Evolutionary conservation across 2,329 filamentous ascomycete species (phyloP).

Genomic region (Atkinsonella texensis): DNA sequence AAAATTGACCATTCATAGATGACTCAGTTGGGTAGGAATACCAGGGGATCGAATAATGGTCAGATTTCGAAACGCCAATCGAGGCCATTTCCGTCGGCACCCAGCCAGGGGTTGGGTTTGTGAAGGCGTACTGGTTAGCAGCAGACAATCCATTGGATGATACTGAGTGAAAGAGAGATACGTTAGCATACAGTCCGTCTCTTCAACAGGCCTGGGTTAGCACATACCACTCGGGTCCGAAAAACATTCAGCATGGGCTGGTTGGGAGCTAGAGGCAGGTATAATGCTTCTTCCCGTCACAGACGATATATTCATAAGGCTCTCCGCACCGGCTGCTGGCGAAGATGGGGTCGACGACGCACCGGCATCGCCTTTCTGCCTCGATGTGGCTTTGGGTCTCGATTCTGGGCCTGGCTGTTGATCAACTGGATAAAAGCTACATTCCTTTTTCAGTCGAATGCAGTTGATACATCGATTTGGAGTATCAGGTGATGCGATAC

Average conservation of each 20-base stretch:
- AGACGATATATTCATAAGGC: slow-evolving; percentile 27
- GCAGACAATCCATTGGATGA: slow-evolving; percentile 20
- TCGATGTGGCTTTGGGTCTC: slow-evolving; percentile 29
- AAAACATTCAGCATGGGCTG: slow-evolving; percentile 24
- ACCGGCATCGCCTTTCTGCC: slow-evolving; percentile 26
- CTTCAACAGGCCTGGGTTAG: not conserved
- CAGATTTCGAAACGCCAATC: slow-evolving; percentile 27
- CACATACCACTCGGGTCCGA: slow-evolving; percentile 33
- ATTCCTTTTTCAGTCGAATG: slow-evolving; percentile 88
- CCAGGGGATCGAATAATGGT: slow-evolving; percentile 35
- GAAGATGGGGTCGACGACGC: slow-evolving; percentile 36
- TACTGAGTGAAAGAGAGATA: slow-evolving; percentile 14
- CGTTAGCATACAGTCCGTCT: not conserved
- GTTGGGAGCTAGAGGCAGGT: slow-evolving; percentile 18
- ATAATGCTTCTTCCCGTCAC: not conserved
- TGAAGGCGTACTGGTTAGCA: slow-evolving; percentile 26
- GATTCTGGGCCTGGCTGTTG: slow-evolving; percentile 46
- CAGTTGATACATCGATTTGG: slow-evolving; percentile 81
- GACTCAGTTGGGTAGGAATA: slow-evolving; percentile 37
- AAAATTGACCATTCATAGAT: slow-evolving; percentile 36
- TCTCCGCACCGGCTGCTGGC: slow-evolving; percentile 30
- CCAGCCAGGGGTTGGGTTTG: slow-evolving; percentile 30
- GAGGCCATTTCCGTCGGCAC: slow-evolving; percentile 29
- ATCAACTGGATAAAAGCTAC: slow-evolving; percentile 83
- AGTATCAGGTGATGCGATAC: slow-evolving; percentile 64